Evolutionary conservation across 495 filamentous ascomycete species (phyloP).

Genomic region (Daldinia childiae): DNA sequence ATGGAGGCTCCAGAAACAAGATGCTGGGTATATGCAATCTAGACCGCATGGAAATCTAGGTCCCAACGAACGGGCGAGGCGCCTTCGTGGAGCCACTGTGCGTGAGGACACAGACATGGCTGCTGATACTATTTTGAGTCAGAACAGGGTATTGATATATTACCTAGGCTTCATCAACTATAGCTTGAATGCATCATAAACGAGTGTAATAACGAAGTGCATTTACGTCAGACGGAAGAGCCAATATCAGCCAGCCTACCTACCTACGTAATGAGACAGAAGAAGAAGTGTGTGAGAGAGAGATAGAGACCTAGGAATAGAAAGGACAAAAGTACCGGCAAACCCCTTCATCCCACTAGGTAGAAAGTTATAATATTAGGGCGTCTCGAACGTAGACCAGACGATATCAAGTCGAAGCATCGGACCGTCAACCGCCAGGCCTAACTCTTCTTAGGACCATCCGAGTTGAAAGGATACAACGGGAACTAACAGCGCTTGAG

Average conservation of each 20-base stretch:
- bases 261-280: too few species aligned
- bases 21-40: slow-evolving; percentile 23
- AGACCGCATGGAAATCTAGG: slow-evolving; percentile 37
- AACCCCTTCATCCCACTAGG: not conserved
- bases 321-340: not conserved
- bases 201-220: not conserved
- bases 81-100: slow-evolving; percentile 9
- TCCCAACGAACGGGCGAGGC: slow-evolving; percentile 29
- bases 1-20: slow-evolving; percentile 38
- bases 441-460: slow-evolving; percentile 1
- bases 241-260: not conserved
- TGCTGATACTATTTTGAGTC: slow-evolving; percentile 53
- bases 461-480: not conserved
- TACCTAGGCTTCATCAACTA: not conserved
- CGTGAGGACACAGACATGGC: slow-evolving; percentile 2
- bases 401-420: not conserved
- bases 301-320: too few species aligned
- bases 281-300: too few species aligned
- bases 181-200: not conserved
- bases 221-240: not conserved
- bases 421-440: slow-evolving; percentile 21
- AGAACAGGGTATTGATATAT: not conserved
- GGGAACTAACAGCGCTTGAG: not conserved
- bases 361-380: not conserved
- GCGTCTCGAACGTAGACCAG: not conserved